These are phyloP conservation scores for sweet orange (Citrus sinensis) DNA, from an alignment of 345 rosid genomes.

Conservation along the genomic window DNA sequence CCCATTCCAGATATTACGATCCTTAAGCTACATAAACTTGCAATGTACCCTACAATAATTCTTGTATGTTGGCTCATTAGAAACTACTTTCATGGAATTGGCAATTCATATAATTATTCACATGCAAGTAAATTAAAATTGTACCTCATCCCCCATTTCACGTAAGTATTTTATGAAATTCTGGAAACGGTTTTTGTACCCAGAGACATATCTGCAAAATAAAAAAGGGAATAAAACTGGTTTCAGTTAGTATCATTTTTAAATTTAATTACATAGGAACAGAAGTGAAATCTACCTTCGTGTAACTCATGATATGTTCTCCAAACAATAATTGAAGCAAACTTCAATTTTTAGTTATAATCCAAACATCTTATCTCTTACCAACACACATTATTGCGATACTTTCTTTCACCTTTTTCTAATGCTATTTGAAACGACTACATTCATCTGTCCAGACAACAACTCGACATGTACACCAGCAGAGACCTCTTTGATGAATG, in stretches of 20 bases:
- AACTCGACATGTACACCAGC: neutral
- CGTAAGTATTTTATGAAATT: slow-evolving; percentile 87
- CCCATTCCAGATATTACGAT: neutral
- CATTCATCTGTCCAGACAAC: neutral
- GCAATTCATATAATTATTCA: neutral
- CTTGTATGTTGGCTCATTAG: neutral
- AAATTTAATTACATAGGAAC: neutral
- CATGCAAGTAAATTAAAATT: neutral
- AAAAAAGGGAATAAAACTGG: slow-evolving; percentile 15
- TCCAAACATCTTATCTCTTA: neutral
- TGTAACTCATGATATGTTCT: neutral
- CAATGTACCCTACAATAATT: neutral
- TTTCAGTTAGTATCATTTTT: neutral
- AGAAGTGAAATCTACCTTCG: neutral
- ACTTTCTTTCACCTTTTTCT: neutral
- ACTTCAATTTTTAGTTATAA: neutral
- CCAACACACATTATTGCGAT: neutral
- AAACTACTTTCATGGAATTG: neutral
- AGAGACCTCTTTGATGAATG: neutral
- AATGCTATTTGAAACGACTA: neutral
- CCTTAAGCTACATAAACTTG: neutral
- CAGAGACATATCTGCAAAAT: slow-evolving; percentile 85
- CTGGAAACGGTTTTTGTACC: slow-evolving; percentile 96
- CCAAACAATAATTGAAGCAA: neutral
- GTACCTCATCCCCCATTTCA: slow-evolving; percentile 99